Percentiles rank a stretch among this genome's conserved stretches.
Conservation (phyloP, 75 land plant genomes). For the Pinus albicaulis region DNA sequence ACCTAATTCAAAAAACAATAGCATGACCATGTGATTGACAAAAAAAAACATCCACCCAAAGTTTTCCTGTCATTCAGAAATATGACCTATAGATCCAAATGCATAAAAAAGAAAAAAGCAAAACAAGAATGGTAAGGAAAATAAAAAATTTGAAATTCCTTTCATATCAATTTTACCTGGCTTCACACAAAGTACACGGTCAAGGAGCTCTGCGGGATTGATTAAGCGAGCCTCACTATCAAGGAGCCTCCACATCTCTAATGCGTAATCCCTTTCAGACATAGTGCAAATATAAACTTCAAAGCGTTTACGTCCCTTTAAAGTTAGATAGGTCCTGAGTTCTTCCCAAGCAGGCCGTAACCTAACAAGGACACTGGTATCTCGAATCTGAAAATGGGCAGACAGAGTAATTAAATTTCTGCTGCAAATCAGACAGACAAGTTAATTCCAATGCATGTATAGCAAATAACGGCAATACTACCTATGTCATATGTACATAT, state of each 20-base stretch:
- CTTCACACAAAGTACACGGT: slow-evolving; percentile 56
- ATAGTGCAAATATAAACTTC: slow-evolving; percentile 59
- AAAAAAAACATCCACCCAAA: slow-evolving; percentile 1
- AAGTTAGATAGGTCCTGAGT: slow-evolving; percentile 38
- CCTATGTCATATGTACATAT: too few species aligned
- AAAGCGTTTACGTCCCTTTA: slow-evolving; percentile 53
- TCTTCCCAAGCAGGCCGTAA: slow-evolving; percentile 62
- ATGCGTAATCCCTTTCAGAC: slow-evolving; percentile 60
- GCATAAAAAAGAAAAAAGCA: too few species aligned
- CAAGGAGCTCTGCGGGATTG: slow-evolving; percentile 28
- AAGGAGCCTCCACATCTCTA: slow-evolving; percentile 66
- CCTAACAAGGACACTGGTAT: slow-evolving; percentile 56
- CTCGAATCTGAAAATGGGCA: slow-evolving; percentile 34
- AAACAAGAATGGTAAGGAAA: background rate
- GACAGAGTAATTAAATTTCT: background rate
- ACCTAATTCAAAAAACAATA: slow-evolving; percentile 16
- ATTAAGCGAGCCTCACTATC: slow-evolving; percentile 54
- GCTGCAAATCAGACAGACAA: background rate
- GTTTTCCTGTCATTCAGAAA: too few species aligned
- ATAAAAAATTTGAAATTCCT: background rate
- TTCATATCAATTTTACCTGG: slow-evolving; percentile 18
- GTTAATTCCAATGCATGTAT: background rate
- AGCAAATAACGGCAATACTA: too few species aligned
- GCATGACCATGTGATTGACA: background rate
- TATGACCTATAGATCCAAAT: background rate